Conservation (phyloP, 306 rosid genomes). For the Cicer cuneatum region DNA sequence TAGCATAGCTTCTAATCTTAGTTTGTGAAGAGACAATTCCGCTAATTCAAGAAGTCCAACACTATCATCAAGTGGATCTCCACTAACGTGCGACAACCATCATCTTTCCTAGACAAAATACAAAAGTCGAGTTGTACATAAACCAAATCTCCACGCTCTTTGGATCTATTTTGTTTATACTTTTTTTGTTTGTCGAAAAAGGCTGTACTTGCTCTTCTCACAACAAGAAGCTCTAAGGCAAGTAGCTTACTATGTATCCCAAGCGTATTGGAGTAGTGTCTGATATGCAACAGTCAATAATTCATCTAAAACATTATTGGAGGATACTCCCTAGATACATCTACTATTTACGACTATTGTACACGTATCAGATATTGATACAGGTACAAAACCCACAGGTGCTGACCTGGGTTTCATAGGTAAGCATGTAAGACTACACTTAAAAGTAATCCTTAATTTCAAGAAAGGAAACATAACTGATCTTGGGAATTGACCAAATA, state of each 20-base stretch:
- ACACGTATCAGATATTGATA: neutral
- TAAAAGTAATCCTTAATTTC: slow-evolving; percentile 1
- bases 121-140: neutral
- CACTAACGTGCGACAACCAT: neutral
- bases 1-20: slow-evolving; percentile 10
- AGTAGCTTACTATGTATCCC: neutral
- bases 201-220: neutral
- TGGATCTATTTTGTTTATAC: neutral
- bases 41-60: neutral
- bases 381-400: neutral
- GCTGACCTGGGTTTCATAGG: neutral
- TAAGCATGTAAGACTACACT: neutral
- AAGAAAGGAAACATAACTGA: neutral
- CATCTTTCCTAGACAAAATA: neutral
- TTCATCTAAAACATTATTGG: neutral
- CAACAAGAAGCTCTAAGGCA: neutral
- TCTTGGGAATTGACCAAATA: neutral
- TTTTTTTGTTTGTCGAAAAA: neutral
- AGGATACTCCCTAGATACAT: neutral
- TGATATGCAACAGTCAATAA: neutral
- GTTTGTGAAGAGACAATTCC: neutral
- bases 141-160: neutral
- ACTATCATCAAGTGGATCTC: neutral
- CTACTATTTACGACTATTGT: neutral
- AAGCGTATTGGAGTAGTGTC: neutral